Evolutionary conservation across 495 filamentous ascomycete genomes (phyloP), one percentile per base, ranked within the genome.

Genomic region (Acidiella bohemica): DNA sequence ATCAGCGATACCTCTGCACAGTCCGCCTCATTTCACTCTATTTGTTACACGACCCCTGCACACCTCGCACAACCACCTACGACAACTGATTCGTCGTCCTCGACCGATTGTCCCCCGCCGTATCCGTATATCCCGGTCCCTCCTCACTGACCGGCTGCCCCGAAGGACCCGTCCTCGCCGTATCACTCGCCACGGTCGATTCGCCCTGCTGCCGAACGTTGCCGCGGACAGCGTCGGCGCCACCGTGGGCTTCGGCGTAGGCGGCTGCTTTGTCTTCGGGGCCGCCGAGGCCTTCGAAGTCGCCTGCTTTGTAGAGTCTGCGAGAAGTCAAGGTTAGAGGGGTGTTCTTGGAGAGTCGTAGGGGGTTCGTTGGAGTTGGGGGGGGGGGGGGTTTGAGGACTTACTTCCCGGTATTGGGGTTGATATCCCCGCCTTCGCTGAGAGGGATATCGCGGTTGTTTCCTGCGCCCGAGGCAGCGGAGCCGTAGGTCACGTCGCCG

Each of bases 311-410:
- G 12, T 64, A 61, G 16, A 63, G 51, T 20, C 60, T 60, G 19
- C 4, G 12, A 24, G 20, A 34, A 12, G 25, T 22, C 43, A 24
- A 26, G 11, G 36, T 8, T 13, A 16, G 11, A 32, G 20, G 64
- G 7, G 84, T 90, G 52, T 90, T 84, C 76, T 73, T 85, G 27
- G 67, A 75, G 43, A 60, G 81, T 50, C 78, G 84, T 49, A 64
- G 81, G 41, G 80, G 76, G 39, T n/a, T n/a, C n/a, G n/a, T n/a
- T n/a, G n/a, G n/a, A 75, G 77, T 29, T 78, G 77, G 53, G 78
- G 77, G 44, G 61, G 76, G 47, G 73, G 77, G 41, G 81, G 80
- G 43, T 65, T 78, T 11, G 66, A 84, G 32, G 72, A 51, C 60
- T 38, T 50, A 64, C 56, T 62, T 48, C 41, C 69, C 68, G 16